Evolutionary conservation across 768 basidiomycete species (phyloP).

Genomic region (Mycena rosella): DNA sequence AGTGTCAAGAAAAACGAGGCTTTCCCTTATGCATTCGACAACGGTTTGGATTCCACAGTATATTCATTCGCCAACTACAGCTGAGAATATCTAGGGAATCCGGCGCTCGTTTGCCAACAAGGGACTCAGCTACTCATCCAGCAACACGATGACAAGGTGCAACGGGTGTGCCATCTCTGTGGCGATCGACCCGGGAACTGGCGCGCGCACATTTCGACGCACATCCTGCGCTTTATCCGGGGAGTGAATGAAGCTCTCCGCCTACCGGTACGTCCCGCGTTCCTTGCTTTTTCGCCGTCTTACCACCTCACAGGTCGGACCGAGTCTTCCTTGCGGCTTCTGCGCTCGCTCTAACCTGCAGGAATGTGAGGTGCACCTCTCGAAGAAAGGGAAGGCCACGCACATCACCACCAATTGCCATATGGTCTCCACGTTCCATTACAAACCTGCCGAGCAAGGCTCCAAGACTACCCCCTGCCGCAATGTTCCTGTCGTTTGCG

Average conservation of each 20-base stretch:
- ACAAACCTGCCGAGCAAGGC: slow-evolving; percentile 12
- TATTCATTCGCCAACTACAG: neutral
- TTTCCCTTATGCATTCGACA: slow-evolving; percentile 22
- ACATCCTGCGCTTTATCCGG: slow-evolving; percentile 17
- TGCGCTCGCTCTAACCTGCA: neutral
- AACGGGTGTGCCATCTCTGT: slow-evolving; percentile 22
- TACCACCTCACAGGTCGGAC: neutral
- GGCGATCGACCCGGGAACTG: slow-evolving; percentile 2
- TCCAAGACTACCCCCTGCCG: no score
- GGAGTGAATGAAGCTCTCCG: neutral
- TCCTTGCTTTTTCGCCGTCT: neutral
- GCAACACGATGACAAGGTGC: slow-evolving; percentile 7
- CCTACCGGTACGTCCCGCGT: neutral
- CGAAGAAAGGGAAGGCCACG: neutral
- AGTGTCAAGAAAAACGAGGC: neutral
- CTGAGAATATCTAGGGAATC: neutral
- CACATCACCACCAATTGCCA: slow-evolving; percentile 6
- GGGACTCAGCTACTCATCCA: slow-evolving; percentile 8
- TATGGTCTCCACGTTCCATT: neutral
- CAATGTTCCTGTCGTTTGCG: no score
- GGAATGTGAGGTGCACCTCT: slow-evolving; percentile 10
- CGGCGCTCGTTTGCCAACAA: slow-evolving; percentile 13
- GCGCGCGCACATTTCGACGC: slow-evolving; percentile 20
- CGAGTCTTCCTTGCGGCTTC: slow-evolving; percentile 11
- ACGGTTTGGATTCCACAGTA: slow-evolving; percentile 13